Conservation (phyloP, 495 filamentous ascomycete species). For the Haplographium delicatum region DNA sequence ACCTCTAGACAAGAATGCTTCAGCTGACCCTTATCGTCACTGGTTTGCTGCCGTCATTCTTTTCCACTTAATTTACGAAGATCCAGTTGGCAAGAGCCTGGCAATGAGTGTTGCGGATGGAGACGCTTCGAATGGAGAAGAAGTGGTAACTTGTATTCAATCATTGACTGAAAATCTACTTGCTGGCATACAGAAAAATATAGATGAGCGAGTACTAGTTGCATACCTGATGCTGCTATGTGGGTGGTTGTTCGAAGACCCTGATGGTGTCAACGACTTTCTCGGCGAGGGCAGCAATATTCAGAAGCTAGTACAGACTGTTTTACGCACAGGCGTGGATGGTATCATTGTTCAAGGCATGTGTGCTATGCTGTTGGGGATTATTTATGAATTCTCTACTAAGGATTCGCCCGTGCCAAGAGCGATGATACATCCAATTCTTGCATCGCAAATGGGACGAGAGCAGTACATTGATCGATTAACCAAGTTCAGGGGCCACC, state of each 20-base stretch:
- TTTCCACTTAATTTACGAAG: constrained; percentile 83
- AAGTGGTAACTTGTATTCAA: constrained; percentile 93
- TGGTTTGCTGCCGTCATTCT: constrained; percentile 92
- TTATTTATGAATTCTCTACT: constrained; percentile 95
- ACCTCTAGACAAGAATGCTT: constrained; percentile 46
- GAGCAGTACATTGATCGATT: constrained; percentile 88
- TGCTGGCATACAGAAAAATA: constrained; percentile 61
- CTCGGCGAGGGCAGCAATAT: constrained; percentile 91
- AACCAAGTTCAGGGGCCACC: constrained; percentile 68
- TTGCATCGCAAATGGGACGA: constrained; percentile 73
- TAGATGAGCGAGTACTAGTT: constrained; percentile 76
- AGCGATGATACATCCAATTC: constrained; percentile 71
- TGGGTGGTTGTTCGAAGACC: constrained; percentile 89
- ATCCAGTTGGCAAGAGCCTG: constrained; percentile 69
- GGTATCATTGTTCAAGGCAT: constrained; percentile 72
- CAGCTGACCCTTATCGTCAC: constrained; percentile 78
- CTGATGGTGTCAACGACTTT: constrained; percentile 88
- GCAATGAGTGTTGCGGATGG: constrained; percentile 84
- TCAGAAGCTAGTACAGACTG: constrained; percentile 68
- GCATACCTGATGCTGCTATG: constrained; percentile 92
- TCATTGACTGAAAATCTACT: constrained; percentile 77
- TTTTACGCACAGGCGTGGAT: constrained; percentile 53
- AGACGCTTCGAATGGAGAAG: constrained; percentile 84
- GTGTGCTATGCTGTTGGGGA: constrained; percentile 76
- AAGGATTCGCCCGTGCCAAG: constrained; percentile 92